Conservation (phyloP, 768 basidiomycete genomes). For the Artomyces pyxidatus region DNA sequence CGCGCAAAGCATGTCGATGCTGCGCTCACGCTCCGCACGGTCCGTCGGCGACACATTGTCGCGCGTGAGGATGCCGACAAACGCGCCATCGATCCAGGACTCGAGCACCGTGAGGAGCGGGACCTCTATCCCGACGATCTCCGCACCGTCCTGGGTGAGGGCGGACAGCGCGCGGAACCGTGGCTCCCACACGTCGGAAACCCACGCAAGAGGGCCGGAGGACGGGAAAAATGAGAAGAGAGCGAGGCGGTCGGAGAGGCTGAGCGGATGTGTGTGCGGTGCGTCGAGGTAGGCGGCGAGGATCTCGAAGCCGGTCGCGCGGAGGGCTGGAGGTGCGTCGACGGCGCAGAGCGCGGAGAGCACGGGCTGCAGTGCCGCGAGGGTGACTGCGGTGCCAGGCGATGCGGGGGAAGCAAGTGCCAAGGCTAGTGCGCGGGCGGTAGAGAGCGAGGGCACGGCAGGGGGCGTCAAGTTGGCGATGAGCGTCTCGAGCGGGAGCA, state of each 20-base stretch:
- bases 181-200: constrained; percentile 60
- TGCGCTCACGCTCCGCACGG: constrained; percentile 52
- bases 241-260: constrained; percentile 50
- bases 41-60: constrained; percentile 27
- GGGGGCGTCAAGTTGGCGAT: constrained; percentile 40
- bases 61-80: constrained; percentile 35
- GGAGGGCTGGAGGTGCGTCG: constrained; percentile 47
- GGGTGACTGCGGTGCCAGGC: constrained; percentile 32
- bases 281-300: constrained; percentile 64
- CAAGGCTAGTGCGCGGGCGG: constrained; percentile 54
- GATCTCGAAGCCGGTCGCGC: constrained; percentile 66
- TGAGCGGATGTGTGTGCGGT: constrained; percentile 35
- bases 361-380: constrained; percentile 48
- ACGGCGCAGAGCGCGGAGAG: constrained; percentile 49
- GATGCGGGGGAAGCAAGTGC: constrained; percentile 45
- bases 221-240: constrained; percentile 59
- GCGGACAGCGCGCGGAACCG: constrained; percentile 61
- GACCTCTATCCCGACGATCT: constrained; percentile 58
- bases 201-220: constrained; percentile 38
- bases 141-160: constrained; percentile 51
- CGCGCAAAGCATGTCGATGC: constrained; percentile 49
- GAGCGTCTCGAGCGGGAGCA: constrained; percentile 32
- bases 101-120: constrained; percentile 47
- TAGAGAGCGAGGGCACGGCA: constrained; percentile 55
- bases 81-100: constrained; percentile 60